These are phyloP conservation scores for Allium fistulosum DNA, from an alignment of 106 monocot genomes.

Conservation along the genomic window DNA sequence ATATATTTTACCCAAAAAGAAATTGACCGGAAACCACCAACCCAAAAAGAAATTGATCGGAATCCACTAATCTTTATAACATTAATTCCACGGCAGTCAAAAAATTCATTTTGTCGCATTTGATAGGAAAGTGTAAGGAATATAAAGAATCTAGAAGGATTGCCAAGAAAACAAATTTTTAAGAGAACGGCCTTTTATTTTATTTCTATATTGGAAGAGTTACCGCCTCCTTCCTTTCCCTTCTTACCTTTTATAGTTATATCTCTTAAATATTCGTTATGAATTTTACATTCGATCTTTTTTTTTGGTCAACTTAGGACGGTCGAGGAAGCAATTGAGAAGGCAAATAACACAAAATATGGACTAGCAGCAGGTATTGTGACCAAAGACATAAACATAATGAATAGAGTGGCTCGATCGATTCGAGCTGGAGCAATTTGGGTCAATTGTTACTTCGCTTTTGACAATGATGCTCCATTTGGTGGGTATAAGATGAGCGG, in stretches of 20 bases:
- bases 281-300: neutral
- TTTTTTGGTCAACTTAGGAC: constrained; percentile 15
- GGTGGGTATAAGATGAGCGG: constrained; percentile 70
- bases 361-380: constrained; percentile 46
- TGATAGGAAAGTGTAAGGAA: no score
- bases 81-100: no score
- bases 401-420: constrained; percentile 44
- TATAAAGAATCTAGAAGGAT: no score
- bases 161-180: no score
- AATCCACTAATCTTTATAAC: no score
- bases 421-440: constrained; percentile 34
- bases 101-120: no score
- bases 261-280: neutral
- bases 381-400: constrained; percentile 47
- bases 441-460: constrained; percentile 55
- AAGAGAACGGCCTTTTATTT: no score
- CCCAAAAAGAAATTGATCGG: no score
- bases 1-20: no score
- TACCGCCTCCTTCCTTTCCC: neutral
- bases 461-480: constrained; percentile 32
- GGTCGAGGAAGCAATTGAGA: constrained; percentile 37
- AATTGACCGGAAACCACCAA: no score
- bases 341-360: constrained; percentile 14
- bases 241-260: neutral
- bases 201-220: no score